phyloP scores from a whole-genome alignment of 2,329 filamentous ascomycete genomes.

The Diplocarpon mali region DNA sequence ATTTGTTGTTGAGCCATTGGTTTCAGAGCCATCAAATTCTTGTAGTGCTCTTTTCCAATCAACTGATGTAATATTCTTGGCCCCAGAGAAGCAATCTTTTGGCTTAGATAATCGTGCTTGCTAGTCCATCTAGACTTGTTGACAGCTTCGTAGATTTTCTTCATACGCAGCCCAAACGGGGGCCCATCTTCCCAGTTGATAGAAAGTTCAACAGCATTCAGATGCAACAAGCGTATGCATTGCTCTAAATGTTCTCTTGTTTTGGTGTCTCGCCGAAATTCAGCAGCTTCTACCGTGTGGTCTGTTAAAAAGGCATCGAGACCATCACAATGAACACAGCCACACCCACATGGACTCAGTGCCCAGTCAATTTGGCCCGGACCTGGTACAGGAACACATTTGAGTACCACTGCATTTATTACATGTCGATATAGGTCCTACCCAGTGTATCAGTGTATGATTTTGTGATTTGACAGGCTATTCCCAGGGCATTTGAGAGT shows the following conservation, averaged over 20 bases:
- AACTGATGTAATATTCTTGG: neutral
- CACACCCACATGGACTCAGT: neutral
- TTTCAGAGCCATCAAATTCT: too few species aligned
- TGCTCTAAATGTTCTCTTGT: too few species aligned
- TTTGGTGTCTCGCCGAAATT: too few species aligned
- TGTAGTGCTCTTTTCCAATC: neutral
- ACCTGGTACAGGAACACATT: neutral
- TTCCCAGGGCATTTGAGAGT: neutral
- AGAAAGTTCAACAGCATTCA: too few species aligned
- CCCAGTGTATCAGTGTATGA: neutral
- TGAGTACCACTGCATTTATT: neutral
- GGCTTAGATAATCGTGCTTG: neutral
- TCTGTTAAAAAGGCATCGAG: neutral
- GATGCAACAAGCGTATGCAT: too few species aligned
- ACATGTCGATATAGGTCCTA: neutral
- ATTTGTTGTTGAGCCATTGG: too few species aligned
- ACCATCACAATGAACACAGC: neutral
- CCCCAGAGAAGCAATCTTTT: neutral
- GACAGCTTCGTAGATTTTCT: neutral
- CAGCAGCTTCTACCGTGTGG: too few species aligned
- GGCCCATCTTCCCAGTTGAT: neutral
- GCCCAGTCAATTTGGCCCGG: neutral
- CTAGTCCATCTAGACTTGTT: neutral
- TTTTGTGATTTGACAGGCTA: neutral
- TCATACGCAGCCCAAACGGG: neutral